Evolutionary conservation across 257 asterid species (phyloP).

Genomic region (Plantago elongata): DNA sequence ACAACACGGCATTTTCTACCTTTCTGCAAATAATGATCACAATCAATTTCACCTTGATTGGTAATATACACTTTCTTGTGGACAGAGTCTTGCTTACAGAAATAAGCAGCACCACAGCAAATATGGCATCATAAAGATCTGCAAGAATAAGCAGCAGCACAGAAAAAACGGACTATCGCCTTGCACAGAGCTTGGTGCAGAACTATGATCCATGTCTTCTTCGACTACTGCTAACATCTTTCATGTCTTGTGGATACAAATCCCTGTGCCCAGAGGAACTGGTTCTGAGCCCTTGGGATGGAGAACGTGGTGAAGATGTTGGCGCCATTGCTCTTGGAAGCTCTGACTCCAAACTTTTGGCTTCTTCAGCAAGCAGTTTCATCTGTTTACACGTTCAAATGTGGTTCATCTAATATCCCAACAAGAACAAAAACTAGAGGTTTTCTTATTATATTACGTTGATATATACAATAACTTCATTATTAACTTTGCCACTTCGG

Average conservation of each 20-base stretch:
- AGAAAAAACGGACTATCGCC: conserved; percentile 10
- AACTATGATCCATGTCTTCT: conserved; percentile 41
- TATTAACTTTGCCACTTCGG: no score
- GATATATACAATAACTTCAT: no score
- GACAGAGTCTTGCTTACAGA: no score
- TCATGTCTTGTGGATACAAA: conserved; percentile 46
- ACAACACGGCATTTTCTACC: no score
- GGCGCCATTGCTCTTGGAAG: conserved; percentile 37
- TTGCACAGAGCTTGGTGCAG: conserved; percentile 6
- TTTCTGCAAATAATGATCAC: no score
- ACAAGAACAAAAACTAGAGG: not conserved
- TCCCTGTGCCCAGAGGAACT: conserved; percentile 52
- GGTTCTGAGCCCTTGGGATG: conserved; percentile 45
- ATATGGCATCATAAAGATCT: conserved; percentile 15
- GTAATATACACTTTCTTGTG: no score
- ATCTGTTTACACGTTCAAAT: conserved; percentile 45
- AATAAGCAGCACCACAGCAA: conserved; percentile 17
- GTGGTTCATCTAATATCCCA: not conserved
- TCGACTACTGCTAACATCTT: conserved; percentile 41
- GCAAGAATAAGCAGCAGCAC: conserved; percentile 23
- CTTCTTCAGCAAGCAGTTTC: conserved; percentile 70
- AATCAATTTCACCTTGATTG: no score
- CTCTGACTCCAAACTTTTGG: conserved; percentile 52
- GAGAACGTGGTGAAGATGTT: conserved; percentile 56
- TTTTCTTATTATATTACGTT: no score